Evolutionary conservation across 2,329 filamentous ascomycete genomes (phyloP), one percentile per base, ranked within the genome.

Genomic region (Ilyonectria robusta): DNA sequence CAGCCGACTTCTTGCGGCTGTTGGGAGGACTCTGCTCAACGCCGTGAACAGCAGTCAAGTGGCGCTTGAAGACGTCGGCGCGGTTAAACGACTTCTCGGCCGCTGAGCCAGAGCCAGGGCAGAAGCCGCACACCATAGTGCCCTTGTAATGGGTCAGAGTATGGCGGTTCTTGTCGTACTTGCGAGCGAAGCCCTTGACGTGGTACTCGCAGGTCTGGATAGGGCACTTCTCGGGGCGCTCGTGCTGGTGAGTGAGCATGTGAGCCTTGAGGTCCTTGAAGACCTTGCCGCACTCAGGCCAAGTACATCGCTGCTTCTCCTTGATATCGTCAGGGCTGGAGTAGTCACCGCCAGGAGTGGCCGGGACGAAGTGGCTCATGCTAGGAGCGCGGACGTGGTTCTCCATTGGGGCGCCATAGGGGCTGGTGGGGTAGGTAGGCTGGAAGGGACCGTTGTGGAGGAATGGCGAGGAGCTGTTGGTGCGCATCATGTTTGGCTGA

Each of bases 81-180:
- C 95, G 90, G 84, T 98, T 97, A 80, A 98, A 98, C 71, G 93
- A 95, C 88, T 97, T 98, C 82, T 97, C 95, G 1, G 93, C 92
- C 8, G 94, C 89, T 5, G 94, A 95, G 4, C 95, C 95, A 31
- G 93, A 94, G 37, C 94, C 94, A 1, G 94, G 94, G 76, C 95
- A 97, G 84, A 97, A 98, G 33, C 94, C 94, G 78, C 95, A 98
- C 26, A 97, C 94, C 95, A 97, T 97, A 55, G 93, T 97, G 46
- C 95, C 95, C 83, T 97, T 97, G 88, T 97, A 98, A 80, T 98
- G 95, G 6, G 95, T 98, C 69, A 97, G 82, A 6, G 94, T 97
- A 80, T 98, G 95, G 50, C 95, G 87, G 83, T 97, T 97, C 87
- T 97, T 97, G 85, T 98, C 95, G 79, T 98, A 98, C 82, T 97